Conservation (phyloP, 75 land plant species). For the Cunninghamia lanceolata region DNA sequence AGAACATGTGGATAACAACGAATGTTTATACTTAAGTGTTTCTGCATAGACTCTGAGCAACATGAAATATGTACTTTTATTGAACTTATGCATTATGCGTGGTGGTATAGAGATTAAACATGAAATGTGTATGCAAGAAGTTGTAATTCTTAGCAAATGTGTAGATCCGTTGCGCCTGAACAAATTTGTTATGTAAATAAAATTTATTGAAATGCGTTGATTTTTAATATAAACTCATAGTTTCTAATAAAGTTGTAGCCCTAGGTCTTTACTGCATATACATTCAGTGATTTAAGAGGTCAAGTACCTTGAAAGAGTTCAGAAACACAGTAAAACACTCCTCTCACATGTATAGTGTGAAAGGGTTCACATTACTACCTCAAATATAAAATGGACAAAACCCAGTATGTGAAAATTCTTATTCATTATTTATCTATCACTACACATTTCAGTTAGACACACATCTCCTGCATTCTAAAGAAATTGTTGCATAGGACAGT, state of each 20-base stretch:
- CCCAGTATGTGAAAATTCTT: not conserved
- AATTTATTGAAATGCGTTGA: not conserved
- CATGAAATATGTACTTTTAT: too few species aligned
- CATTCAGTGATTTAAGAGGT: too few species aligned
- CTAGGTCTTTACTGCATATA: not conserved
- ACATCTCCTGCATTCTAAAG: too few species aligned
- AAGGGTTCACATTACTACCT: not conserved
- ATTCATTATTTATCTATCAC: not conserved
- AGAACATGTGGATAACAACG: too few species aligned
- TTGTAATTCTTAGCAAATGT: not conserved
- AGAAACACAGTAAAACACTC: not conserved
- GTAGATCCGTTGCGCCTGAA: not conserved
- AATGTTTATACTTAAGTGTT: too few species aligned
- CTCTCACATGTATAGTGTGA: not conserved
- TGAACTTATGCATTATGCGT: not conserved
- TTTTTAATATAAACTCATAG: not conserved
- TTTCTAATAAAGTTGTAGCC: not conserved
- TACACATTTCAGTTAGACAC: not conserved
- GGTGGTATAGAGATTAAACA: too few species aligned
- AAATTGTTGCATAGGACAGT: not conserved
- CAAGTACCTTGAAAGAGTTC: too few species aligned
- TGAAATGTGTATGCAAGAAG: not conserved
- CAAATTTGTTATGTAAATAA: too few species aligned
- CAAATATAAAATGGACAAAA: not conserved
- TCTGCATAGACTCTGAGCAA: too few species aligned